These are phyloP conservation scores for Vitis hybrid DNA, from an alignment of 177 flowering plant genomes.

Conservation along the genomic window DNA sequence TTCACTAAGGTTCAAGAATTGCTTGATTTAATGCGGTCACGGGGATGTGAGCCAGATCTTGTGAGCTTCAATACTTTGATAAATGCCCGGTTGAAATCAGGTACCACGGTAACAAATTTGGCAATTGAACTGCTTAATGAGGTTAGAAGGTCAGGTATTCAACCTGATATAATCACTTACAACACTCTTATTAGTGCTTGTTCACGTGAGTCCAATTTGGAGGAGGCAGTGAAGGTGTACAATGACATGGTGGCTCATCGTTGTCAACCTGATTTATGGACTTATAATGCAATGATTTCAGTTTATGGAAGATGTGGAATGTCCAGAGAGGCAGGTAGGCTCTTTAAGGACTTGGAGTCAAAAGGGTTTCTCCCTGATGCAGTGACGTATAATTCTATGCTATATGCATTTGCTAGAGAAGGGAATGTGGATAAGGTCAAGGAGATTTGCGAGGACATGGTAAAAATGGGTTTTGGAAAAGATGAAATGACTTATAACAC, in stretches of 20 bases:
- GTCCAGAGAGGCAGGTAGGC: constrained; percentile 59
- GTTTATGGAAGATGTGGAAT: constrained; percentile 86
- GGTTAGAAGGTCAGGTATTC: constrained; percentile 68
- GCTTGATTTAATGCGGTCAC: constrained; percentile 63
- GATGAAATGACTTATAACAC: constrained; percentile 95
- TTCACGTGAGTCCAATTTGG: constrained; percentile 74
- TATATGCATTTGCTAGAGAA: constrained; percentile 90
- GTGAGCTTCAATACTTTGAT: constrained; percentile 93
- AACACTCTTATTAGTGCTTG: constrained; percentile 93
- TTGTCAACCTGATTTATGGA: constrained; percentile 95
- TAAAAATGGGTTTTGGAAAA: constrained; percentile 64
- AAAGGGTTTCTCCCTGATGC: constrained; percentile 89
- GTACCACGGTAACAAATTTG: constrained; percentile 47
- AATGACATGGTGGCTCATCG: constrained; percentile 53
- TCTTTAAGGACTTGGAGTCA: constrained; percentile 63
- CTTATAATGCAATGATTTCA: constrained; percentile 96
- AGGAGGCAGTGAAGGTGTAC: constrained; percentile 71
- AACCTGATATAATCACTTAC: constrained; percentile 90
- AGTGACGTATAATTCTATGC: constrained; percentile 84
- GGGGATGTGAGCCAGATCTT: constrained; percentile 88
- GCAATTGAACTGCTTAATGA: constrained; percentile 63
- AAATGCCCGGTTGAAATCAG: constrained; percentile 75
- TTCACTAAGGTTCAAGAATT: constrained; percentile 67
- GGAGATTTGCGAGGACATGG: constrained; percentile 69
- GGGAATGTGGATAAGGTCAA: constrained; percentile 71